Evolutionary conservation across 441 rosid genomes (phyloP).

Genomic region (Populus hybrid): DNA sequence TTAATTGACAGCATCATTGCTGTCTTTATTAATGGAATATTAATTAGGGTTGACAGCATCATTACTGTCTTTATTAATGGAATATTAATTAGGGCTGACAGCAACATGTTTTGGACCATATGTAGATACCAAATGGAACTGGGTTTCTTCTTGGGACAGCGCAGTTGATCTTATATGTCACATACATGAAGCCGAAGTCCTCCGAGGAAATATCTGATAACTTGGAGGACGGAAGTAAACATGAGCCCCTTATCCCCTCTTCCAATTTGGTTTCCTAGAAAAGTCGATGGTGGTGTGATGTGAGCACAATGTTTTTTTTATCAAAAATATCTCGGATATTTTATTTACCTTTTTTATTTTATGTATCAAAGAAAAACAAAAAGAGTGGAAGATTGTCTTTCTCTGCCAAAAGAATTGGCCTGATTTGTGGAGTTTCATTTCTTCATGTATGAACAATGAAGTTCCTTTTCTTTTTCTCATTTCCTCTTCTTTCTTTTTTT

Average conservation of each 20-base stretch:
- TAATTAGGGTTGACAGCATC: background rate
- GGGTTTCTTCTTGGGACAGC: conserved; percentile 39
- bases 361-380: too few species aligned
- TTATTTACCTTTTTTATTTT: too few species aligned
- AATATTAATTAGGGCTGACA: background rate
- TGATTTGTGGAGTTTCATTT: too few species aligned
- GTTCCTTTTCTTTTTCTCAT: too few species aligned
- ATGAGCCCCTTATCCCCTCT: background rate
- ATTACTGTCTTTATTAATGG: background rate
- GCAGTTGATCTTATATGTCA: conserved; percentile 32
- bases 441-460: too few species aligned
- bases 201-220: background rate
- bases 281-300: background rate
- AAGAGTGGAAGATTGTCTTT: too few species aligned
- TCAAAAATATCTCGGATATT: background rate
- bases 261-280: background rate
- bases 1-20: background rate
- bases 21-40: too few species aligned
- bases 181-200: background rate
- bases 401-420: too few species aligned
- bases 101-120: background rate
- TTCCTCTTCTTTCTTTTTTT: too few species aligned
- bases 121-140: conserved; percentile 46
- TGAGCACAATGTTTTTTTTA: background rate
- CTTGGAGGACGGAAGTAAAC: background rate